A percentile compares a stretch with the other conserved stretches of the same genome.
phyloP scores from a whole-genome alignment of 2,329 filamentous ascomycete species.

The Diaporthe amygdali region DNA sequence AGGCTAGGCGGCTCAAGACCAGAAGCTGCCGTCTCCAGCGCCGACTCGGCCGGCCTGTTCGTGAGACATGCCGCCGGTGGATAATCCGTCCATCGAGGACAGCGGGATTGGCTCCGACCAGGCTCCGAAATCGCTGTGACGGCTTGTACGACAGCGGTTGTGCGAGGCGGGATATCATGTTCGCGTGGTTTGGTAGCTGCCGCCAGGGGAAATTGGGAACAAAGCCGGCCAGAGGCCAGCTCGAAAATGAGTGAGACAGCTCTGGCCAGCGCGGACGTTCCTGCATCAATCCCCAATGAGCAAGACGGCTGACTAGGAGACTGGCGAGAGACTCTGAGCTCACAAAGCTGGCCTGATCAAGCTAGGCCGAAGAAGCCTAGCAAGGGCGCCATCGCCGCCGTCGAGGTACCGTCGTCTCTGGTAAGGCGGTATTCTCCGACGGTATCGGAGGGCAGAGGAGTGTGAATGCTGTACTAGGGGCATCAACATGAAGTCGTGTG shows the following conservation, averaged over 20 bases:
- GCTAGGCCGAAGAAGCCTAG: neutral
- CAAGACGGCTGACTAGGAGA: neutral
- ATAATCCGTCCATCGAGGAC: neutral
- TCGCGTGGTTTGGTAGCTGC: neutral
- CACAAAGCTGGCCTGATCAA: neutral
- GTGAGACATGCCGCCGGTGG: neutral
- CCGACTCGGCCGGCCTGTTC: neutral
- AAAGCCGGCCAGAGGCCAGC: neutral
- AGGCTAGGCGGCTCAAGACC: neutral
- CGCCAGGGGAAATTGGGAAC: neutral
- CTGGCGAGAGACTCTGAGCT: neutral
- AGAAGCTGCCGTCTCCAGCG: neutral
- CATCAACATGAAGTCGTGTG: neutral
- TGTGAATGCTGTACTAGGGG: neutral
- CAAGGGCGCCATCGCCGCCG: neutral
- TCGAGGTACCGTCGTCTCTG: neutral
- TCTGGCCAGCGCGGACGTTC: neutral
- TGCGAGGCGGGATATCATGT: neutral
- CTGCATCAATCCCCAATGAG: neutral
- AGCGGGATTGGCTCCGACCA: neutral
- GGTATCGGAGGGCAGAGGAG: neutral
- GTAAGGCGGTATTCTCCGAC: neutral
- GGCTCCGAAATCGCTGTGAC: neutral
- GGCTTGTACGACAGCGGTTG: neutral
- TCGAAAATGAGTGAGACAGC: neutral